A percentile compares a stretch with the other conserved stretches of the same genome.
These are phyloP conservation scores for Schizonepeta tenuifolia DNA, from an alignment of 257 asterid genomes.

Conservation along the genomic window DNA sequence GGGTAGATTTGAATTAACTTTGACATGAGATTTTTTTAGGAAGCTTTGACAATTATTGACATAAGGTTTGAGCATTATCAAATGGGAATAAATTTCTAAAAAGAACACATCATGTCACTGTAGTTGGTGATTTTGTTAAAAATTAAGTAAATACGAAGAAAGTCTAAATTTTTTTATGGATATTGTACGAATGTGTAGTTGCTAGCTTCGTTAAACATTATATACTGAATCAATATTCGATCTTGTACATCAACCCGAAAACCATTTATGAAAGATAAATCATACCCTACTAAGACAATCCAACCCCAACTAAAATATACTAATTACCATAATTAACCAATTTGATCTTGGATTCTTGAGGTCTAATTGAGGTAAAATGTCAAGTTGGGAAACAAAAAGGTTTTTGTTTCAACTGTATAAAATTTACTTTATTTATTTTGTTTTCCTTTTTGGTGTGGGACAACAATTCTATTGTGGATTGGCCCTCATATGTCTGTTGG, in stretches of 20 bases:
- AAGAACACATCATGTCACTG: neutral
- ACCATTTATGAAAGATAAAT: no score
- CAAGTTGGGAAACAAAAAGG: neutral
- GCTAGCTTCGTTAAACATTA: no score
- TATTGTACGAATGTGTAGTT: no score
- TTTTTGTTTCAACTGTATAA: neutral
- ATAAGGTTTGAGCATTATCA: neutral
- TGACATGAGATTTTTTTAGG: neutral
- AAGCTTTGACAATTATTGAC: no score
- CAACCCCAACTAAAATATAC: neutral
- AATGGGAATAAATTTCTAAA: neutral
- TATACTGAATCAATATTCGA: no score
- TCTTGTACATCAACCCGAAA: no score
- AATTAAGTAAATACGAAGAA: no score
- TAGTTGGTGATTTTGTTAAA: no score
- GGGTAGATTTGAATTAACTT: neutral
- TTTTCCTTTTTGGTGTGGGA: neutral
- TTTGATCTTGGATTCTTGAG: neutral
- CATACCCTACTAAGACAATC: no score
- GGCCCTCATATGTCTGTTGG: conserved; percentile 29
- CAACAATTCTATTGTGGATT: neutral
- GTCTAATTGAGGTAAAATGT: neutral
- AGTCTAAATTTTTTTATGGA: no score
- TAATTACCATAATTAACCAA: neutral
- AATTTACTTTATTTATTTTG: neutral